phyloP scores from a whole-genome alignment of 2,329 filamentous ascomycete genomes.

The Botryosphaeria dothidea region DNA sequence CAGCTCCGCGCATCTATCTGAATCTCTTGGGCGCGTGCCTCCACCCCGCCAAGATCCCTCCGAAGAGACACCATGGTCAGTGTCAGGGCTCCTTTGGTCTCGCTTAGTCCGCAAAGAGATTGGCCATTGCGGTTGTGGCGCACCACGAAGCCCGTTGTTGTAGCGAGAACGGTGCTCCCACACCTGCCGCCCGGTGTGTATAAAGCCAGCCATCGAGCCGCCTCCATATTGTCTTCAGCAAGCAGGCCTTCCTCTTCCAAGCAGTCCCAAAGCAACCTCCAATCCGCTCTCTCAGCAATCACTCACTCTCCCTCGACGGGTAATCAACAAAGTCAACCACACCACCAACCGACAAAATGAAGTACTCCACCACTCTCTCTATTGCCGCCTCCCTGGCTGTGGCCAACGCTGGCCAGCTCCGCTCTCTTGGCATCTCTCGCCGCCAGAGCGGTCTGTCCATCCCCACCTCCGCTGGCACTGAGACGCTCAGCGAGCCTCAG shows the following conservation, averaged over 20 bases:
- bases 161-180: background rate
- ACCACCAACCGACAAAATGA: background rate
- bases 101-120: background rate
- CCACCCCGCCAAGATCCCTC: background rate
- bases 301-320: background rate
- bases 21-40: slow-evolving; percentile 3
- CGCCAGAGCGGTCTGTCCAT: slow-evolving; percentile 24
- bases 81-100: background rate
- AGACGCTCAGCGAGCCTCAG: slow-evolving; percentile 11
- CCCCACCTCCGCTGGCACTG: slow-evolving; percentile 9
- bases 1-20: slow-evolving; percentile 7
- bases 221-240: background rate
- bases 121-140: background rate
- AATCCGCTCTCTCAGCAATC: slow-evolving; percentile 3
- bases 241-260: slow-evolving; percentile 3
- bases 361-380: slow-evolving; percentile 9
- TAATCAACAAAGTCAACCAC: background rate
- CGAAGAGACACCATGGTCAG: background rate
- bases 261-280: background rate
- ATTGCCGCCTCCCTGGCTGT: background rate
- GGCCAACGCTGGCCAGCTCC: slow-evolving; percentile 1
- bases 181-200: background rate
- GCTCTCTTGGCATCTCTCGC: slow-evolving; percentile 14
- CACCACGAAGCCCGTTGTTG: background rate
- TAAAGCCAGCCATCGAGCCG: background rate